Evolutionary conservation across 805 yeast species (phyloP).

Genomic region (Myxozyma melibiosi): DNA sequence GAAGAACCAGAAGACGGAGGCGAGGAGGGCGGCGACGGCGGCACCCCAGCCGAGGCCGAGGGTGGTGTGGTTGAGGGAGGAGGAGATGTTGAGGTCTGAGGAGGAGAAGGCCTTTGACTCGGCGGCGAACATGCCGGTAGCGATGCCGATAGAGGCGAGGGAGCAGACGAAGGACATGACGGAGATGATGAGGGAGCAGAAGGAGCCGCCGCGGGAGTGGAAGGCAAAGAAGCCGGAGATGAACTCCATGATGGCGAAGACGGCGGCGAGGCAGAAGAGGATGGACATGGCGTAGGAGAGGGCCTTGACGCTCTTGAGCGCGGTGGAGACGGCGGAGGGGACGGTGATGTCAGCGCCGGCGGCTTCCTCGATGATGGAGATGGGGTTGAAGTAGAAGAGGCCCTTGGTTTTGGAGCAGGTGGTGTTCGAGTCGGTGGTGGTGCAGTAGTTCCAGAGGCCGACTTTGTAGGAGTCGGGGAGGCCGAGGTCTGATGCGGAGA

Average conservation of each 20-base stretch:
- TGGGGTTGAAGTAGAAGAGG: constrained; percentile 61
- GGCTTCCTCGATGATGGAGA: constrained; percentile 40
- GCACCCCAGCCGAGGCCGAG: constrained; percentile 69
- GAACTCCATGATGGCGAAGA: constrained; percentile 43
- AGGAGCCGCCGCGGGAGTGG: constrained; percentile 51
- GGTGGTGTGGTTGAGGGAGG: constrained; percentile 53
- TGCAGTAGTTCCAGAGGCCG: constrained; percentile 68
- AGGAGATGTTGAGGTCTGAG: constrained; percentile 55
- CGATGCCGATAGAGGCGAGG: constrained; percentile 52
- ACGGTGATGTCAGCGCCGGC: constrained; percentile 34
- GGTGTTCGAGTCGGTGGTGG: constrained; percentile 40
- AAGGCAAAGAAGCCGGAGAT: constrained; percentile 51
- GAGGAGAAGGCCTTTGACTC: constrained; percentile 53
- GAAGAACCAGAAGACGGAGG: constrained; percentile 48
- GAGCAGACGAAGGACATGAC: constrained; percentile 45
- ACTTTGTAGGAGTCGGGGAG: constrained; percentile 54
- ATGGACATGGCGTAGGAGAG: constrained; percentile 63
- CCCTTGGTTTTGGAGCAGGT: constrained; percentile 59
- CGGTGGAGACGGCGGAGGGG: constrained; percentile 54
- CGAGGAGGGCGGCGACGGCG: constrained; percentile 50
- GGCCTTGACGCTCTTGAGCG: constrained; percentile 51
- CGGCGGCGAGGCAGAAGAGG: constrained; percentile 54
- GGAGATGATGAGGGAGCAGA: constrained; percentile 51
- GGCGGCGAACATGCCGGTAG: constrained; percentile 63
- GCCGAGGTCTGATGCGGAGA: constrained; percentile 39